A percentile compares a stretch with the other conserved stretches of the same genome.
These are phyloP conservation scores for Corchorus olitorius DNA, from an alignment of 345 rosid species.

Conservation along the genomic window DNA sequence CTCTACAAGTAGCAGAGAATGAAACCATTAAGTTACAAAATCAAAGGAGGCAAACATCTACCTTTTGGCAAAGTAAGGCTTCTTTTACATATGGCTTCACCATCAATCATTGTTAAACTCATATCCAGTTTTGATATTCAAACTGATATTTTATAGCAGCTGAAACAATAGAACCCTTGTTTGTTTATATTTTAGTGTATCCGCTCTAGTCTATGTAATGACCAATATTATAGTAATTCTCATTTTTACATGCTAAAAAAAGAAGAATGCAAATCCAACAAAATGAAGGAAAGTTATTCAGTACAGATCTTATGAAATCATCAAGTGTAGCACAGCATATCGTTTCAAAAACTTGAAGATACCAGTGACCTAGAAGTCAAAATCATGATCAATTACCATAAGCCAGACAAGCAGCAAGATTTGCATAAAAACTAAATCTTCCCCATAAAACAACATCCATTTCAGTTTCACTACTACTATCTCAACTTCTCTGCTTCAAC, in stretches of 20 bases:
- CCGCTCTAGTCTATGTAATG: not conserved
- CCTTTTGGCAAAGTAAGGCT: not conserved
- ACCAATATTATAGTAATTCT: not conserved
- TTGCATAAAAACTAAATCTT: not conserved
- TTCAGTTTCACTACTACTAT: not conserved
- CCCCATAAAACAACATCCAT: not conserved
- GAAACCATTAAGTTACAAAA: too few species aligned
- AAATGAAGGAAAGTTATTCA: not conserved
- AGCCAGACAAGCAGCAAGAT: not conserved
- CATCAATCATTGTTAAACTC: not conserved
- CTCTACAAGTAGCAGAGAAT: conserved; percentile 42
- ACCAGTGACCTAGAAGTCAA: conserved; percentile 7
- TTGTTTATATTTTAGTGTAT: not conserved
- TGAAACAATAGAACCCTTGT: not conserved
- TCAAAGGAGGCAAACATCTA: not conserved
- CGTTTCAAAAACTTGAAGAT: conserved; percentile 5
- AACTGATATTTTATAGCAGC: not conserved
- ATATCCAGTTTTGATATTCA: not conserved
- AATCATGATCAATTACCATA: not conserved
- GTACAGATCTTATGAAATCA: not conserved
- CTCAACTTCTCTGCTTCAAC: not conserved
- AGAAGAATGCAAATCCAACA: not conserved
- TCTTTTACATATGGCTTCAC: not conserved
- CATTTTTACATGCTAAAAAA: not conserved
- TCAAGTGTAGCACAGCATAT: not conserved